Percentiles rank a stretch among this genome's conserved stretches.
These are phyloP conservation scores for Solanum paucissectum DNA, from an alignment of 257 asterid genomes.

Conservation along the genomic window DNA sequence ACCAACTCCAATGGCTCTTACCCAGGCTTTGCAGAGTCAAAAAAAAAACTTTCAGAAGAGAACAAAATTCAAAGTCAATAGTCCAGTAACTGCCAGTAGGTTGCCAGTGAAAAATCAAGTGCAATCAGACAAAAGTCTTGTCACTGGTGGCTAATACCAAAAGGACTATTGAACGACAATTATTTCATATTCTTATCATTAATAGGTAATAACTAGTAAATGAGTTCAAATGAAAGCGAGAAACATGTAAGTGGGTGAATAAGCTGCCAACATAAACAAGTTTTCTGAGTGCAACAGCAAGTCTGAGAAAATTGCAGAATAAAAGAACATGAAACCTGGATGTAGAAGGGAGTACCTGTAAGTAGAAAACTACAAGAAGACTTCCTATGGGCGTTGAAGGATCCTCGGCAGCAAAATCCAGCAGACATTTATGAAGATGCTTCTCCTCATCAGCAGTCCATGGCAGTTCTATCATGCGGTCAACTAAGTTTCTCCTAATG, in stretches of 20 bases:
- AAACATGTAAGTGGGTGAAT: not conserved
- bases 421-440: conserved; percentile 67
- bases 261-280: not conserved
- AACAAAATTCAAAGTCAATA: not conserved
- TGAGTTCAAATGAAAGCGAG: not conserved
- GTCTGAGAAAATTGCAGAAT: not conserved
- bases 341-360: conserved; percentile 52
- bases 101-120: not conserved
- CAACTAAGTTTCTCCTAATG: conserved; percentile 64
- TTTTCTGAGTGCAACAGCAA: not conserved
- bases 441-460: conserved; percentile 92
- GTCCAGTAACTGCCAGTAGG: not conserved
- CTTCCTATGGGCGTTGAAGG: conserved; percentile 64
- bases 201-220: not conserved
- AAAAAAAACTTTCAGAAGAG: not conserved
- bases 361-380: conserved; percentile 89
- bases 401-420: conserved; percentile 56
- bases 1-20: not conserved
- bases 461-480: conserved; percentile 86
- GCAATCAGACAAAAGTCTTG: not conserved
- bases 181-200: not conserved
- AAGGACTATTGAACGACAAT: not conserved
- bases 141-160: not conserved
- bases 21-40: not conserved
- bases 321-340: not conserved